Base-by-base conservation (phyloP, 768 basidiomycete species). In the Lactarius indigo region DNA sequence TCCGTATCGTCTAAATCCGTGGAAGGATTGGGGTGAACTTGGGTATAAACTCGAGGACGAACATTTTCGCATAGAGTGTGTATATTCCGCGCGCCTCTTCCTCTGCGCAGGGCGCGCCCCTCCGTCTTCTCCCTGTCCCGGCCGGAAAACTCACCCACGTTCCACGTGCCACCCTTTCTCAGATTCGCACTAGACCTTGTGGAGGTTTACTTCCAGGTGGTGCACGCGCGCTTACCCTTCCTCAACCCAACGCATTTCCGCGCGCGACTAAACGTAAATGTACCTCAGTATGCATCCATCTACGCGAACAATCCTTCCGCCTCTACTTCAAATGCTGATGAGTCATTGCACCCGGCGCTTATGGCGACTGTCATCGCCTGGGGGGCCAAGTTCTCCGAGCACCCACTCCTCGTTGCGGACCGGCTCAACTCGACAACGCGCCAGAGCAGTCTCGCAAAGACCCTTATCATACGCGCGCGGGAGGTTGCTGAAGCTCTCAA, bases 311-410 rank as follows among this genome's bases (percentile, higher is more conserved):
- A 55, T 39, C 26, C 54, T 28, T 54, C 59, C 7, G 31, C 42
- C 18, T 30, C 68, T 39, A 33, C 55, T 8, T 15, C 63, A 26
- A 42, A 50, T 30, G 73, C 76, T 44, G 80, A 81, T 33, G 81
- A 83, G 55, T 78, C 83, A 17, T 72, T 87, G 31, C 89, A 89
- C 73, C 89, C 87, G 41, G 87, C 89, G 6, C 80, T 95, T 26
- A 84, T 96, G 59, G 95, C 95, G 7, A 89, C 91, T 1, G 89
- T 95, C 10, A 79, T 97, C 61, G 92, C 94, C 0, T 96, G 91
- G 90, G 95, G 95, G 33, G 88, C 92, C 42, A 94, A 94, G 72
- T 96, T 96, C 75, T 94, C 93, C 4, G 95, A 97, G 72, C 92
- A 96, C 74, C 88, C 90, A 0, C 77, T 94, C 67, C 85, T 97